These are phyloP conservation scores for Rosellinia necatrix DNA, from an alignment of 2,329 filamentous ascomycete genomes.

Conservation along the genomic window DNA sequence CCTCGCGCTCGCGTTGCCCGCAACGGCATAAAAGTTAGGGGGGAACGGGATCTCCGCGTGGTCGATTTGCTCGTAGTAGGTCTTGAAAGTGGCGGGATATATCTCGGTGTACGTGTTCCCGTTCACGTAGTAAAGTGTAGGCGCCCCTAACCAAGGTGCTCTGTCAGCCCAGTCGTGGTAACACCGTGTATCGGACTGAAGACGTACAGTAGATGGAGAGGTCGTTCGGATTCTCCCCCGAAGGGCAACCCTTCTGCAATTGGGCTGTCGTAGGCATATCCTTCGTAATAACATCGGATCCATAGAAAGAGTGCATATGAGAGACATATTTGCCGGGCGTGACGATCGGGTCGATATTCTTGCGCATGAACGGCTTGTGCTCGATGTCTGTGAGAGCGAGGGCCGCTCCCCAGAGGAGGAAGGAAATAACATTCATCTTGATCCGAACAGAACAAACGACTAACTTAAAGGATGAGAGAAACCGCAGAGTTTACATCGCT, in stretches of 20 bases:
- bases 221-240: conserved; percentile 39
- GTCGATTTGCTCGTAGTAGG: conserved; percentile 51
- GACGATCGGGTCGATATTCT: conserved; percentile 37
- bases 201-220: conserved; percentile 37
- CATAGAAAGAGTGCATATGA: conserved; percentile 36
- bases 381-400: conserved; percentile 19
- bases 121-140: conserved; percentile 48
- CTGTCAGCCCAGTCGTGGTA: not conserved
- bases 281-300: conserved; percentile 32
- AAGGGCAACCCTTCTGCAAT: conserved; percentile 36
- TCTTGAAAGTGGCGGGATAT: conserved; percentile 47
- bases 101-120: conserved; percentile 45
- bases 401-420: conserved; percentile 6
- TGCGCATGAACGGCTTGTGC: conserved; percentile 34
- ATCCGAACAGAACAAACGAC: not conserved
- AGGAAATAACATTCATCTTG: conserved; percentile 4
- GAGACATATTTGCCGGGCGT: conserved; percentile 31
- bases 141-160: conserved; percentile 41
- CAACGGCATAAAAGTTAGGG: conserved; percentile 48
- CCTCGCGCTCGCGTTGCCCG: conserved; percentile 47
- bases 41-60: conserved; percentile 52
- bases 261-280: conserved; percentile 37
- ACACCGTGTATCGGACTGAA: not conserved
- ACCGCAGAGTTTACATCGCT: not conserved
- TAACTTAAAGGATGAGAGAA: not conserved